Evolutionary conservation across 202 grass and related monocot genomes (phyloP).

Genomic region (Hordeum pubiflorum): DNA sequence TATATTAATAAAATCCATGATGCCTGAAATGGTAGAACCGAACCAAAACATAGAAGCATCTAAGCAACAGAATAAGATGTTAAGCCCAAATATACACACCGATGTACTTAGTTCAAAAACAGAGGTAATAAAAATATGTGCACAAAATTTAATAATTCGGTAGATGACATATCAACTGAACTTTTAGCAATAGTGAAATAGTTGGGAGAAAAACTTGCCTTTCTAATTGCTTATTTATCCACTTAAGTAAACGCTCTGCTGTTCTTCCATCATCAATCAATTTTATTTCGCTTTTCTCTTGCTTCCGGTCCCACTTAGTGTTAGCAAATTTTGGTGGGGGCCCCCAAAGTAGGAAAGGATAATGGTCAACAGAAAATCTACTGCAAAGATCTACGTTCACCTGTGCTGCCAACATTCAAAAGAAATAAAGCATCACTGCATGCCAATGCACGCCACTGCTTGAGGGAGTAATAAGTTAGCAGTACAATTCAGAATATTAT

Average conservation of each 20-base stretch:
- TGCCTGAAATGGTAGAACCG: background rate
- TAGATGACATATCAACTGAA: background rate
- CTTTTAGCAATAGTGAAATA: slow-evolving; percentile 6
- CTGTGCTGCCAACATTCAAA: slow-evolving; percentile 80
- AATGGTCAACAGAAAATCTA: slow-evolving; percentile 76
- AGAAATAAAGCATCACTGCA: slow-evolving; percentile 32
- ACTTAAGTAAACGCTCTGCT: slow-evolving; percentile 76
- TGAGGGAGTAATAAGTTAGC: background rate
- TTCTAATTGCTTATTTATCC: slow-evolving; percentile 84
- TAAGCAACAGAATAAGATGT: background rate
- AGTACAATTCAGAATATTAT: background rate
- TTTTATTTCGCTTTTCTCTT: slow-evolving; percentile 80
- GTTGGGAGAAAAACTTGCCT: slow-evolving; percentile 48
- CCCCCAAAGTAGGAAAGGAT: slow-evolving; percentile 88
- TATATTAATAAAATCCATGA: slow-evolving; percentile 15
- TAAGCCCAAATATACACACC: background rate
- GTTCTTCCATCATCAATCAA: slow-evolving; percentile 83
- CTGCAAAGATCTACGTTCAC: slow-evolving; percentile 71
- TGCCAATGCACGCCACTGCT: slow-evolving; percentile 1
- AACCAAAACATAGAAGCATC: background rate
- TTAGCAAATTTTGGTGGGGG: slow-evolving; percentile 60
- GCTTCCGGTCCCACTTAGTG: slow-evolving; percentile 65
- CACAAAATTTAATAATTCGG: background rate
- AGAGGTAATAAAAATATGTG: background rate
- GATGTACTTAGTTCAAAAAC: background rate